Percentiles rank a stretch among this genome's conserved stretches.
These are phyloP conservation scores for Penicillium arizonense DNA, from an alignment of 495 filamentous ascomycete genomes.

Conservation along the genomic window DNA sequence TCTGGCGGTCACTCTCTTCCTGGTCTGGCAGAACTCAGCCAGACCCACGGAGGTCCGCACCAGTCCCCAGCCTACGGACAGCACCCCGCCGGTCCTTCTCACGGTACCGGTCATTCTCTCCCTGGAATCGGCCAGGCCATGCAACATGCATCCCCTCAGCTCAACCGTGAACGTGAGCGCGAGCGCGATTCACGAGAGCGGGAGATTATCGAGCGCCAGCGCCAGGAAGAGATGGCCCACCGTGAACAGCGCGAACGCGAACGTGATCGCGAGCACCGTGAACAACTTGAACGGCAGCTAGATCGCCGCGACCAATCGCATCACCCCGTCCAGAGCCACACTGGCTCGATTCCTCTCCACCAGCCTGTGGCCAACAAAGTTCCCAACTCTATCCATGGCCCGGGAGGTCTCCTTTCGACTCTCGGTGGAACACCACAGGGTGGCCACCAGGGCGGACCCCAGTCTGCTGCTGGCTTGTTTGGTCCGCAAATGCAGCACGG, in stretches of 20 bases:
- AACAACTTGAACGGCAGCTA: conserved; percentile 52
- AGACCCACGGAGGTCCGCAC: conserved; percentile 47
- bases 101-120: conserved; percentile 47
- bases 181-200: conserved; percentile 52
- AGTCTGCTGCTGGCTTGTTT: conserved; percentile 68
- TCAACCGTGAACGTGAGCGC: conserved; percentile 53
- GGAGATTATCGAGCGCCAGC: conserved; percentile 48
- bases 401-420: conserved; percentile 79
- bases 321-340: conserved; percentile 77
- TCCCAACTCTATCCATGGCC: conserved; percentile 78
- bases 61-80: conserved; percentile 49
- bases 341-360: conserved; percentile 81
- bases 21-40: conserved; percentile 50
- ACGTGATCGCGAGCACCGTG: conserved; percentile 36
- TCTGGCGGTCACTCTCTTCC: conserved; percentile 51
- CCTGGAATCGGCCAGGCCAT: conserved; percentile 53
- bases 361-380: conserved; percentile 85
- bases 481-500: conserved; percentile 63
- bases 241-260: conserved; percentile 60
- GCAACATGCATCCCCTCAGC: conserved; percentile 51
- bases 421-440: conserved; percentile 57
- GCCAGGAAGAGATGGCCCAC: conserved; percentile 58
- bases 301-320: conserved; percentile 54
- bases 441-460: conserved; percentile 55
- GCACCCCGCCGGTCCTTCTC: conserved; percentile 39